Percentiles rank a stretch among this genome's conserved stretches.
Evolutionary conservation across 139 green algal species (phyloP).

Genomic region (Marvania coccoides): DNA sequence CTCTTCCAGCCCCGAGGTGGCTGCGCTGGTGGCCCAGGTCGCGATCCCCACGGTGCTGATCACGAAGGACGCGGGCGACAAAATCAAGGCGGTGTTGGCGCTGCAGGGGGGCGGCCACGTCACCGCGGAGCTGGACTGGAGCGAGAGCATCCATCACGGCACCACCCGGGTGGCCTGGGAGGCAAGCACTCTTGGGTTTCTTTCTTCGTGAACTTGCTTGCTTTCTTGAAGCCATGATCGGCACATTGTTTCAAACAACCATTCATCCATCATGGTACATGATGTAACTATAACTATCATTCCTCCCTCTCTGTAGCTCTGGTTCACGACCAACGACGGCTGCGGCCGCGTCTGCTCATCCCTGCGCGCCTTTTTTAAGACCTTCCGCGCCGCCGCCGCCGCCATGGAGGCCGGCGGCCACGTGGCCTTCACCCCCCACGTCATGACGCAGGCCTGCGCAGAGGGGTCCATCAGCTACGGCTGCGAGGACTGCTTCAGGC

Average conservation of each 20-base stretch:
- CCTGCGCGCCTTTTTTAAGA: slow-evolving; percentile 40
- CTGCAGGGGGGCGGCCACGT: slow-evolving; percentile 28
- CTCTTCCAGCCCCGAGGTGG: slow-evolving; percentile 27
- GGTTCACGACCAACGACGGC: slow-evolving; percentile 54
- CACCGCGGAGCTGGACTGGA: slow-evolving; percentile 59
- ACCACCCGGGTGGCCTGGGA: slow-evolving; percentile 62
- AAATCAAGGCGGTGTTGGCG: slow-evolving; percentile 30
- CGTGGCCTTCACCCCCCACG: slow-evolving; percentile 53
- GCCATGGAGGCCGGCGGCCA: slow-evolving; percentile 32
- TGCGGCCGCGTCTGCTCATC: slow-evolving; percentile 54
- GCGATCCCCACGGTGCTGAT: slow-evolving; percentile 59
- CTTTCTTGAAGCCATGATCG: too few species aligned
- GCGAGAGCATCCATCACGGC: slow-evolving; percentile 49
- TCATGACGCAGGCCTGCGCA: slow-evolving; percentile 51
- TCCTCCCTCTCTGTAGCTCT: too few species aligned
- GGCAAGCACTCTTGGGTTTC: slow-evolving; percentile 21
- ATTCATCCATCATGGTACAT: too few species aligned
- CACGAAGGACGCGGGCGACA: slow-evolving; percentile 29
- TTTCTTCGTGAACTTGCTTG: too few species aligned
- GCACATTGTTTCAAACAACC: too few species aligned
- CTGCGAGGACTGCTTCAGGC: slow-evolving; percentile 53
- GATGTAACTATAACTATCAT: too few species aligned
- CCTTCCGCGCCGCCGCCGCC: slow-evolving; percentile 34
- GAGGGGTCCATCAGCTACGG: slow-evolving; percentile 1
- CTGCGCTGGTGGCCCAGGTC: slow-evolving; percentile 43